phyloP scores from a whole-genome alignment of 2,329 filamentous ascomycete genomes.

The Nannizziopsis barbatae region DNA sequence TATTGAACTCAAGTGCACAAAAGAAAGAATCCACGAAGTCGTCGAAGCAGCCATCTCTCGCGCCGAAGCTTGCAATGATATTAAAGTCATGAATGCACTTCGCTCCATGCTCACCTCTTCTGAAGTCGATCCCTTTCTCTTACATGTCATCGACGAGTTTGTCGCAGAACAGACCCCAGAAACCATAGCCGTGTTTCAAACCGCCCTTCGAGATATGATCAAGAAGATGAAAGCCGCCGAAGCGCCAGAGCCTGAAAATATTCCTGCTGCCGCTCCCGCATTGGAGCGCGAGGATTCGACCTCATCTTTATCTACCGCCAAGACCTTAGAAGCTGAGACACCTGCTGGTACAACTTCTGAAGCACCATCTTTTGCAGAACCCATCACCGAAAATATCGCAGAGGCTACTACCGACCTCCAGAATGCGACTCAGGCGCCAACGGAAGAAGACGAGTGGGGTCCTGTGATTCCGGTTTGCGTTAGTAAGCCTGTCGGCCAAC shows the following conservation, averaged over 20 bases:
- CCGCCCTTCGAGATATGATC: constrained; percentile 23
- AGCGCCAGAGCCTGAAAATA: constrained; percentile 2
- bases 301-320: constrained; percentile 31
- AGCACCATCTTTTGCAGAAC: constrained; percentile 13
- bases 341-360: constrained; percentile 18
- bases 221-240: constrained; percentile 13
- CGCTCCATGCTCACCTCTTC: constrained; percentile 23
- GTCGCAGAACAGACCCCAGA: constrained; percentile 21
- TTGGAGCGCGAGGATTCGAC: constrained; percentile 21
- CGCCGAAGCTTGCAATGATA: constrained; percentile 23
- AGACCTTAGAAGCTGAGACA: constrained; percentile 29
- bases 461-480: no score
- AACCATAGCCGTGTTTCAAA: constrained; percentile 23
- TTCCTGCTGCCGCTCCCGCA: constrained; percentile 11
- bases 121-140: constrained; percentile 23
- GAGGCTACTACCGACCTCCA: constrained; percentile 17
- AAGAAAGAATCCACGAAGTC: constrained; percentile 22
- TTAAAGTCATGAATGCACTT: constrained; percentile 22
- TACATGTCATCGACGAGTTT: constrained; percentile 24
- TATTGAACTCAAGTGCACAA: constrained; percentile 19
- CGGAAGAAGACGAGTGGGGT: no score
- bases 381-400: constrained; percentile 20
- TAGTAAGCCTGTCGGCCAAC: constrained; percentile 4
- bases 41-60: constrained; percentile 22
- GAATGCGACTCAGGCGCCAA: no score